A percentile compares a stretch with the other conserved stretches of the same genome.
Conservation (phyloP, 305 asterid species). For the Galium porrigens region DNA sequence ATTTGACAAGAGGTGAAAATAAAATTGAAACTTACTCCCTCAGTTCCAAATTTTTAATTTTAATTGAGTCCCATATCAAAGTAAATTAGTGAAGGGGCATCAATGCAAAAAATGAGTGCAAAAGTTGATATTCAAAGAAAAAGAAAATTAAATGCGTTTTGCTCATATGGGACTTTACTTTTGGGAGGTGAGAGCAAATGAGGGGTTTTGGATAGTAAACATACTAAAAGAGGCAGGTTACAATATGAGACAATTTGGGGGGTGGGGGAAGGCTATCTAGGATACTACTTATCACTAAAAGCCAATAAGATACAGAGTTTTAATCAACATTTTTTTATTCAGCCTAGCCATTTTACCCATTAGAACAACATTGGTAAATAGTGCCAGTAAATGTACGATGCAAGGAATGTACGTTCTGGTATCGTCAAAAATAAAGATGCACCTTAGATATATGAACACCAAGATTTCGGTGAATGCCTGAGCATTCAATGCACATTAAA, state of each 20-base stretch:
- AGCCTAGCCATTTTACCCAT: not conserved
- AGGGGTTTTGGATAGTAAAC: too few relatives aligned
- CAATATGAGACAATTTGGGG: too few relatives aligned
- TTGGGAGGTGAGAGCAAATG: too few relatives aligned
- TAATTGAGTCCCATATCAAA: not conserved
- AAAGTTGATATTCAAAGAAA: not conserved
- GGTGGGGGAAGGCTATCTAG: too few relatives aligned
- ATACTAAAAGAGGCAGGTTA: too few relatives aligned
- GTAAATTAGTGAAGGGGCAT: not conserved
- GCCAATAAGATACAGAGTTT: not conserved
- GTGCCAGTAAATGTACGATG: not conserved
- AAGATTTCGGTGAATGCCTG: constrained; percentile 94
- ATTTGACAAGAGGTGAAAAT: not conserved
- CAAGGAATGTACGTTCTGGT: not conserved
- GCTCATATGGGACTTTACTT: not conserved
- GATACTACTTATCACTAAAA: not conserved
- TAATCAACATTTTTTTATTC: not conserved
- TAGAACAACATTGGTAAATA: not conserved
- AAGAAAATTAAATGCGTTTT: too few relatives aligned
- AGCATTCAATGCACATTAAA: constrained; percentile 91
- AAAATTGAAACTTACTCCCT: not conserved
- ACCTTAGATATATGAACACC: constrained; percentile 99
- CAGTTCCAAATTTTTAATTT: not conserved
- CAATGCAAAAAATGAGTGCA: not conserved
- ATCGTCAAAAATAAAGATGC: constrained; percentile 1